Evolutionary conservation across 2,329 filamentous ascomycete genomes (phyloP), one percentile per base, ranked within the genome.

Genomic region (Penicillium sp.): DNA sequence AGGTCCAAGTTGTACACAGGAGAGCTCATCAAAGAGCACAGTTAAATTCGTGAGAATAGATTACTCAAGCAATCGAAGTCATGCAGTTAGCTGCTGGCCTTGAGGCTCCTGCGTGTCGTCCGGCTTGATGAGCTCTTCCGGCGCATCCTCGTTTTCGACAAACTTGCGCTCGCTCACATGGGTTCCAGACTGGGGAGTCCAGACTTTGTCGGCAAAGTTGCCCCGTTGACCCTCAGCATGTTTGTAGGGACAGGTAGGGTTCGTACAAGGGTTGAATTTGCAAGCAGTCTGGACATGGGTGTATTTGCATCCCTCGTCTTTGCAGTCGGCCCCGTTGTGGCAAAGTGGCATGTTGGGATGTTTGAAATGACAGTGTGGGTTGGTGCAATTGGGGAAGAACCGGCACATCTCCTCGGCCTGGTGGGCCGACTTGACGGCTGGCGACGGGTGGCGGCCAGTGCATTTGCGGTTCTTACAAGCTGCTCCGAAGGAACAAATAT

Each of bases 381-480:
- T 95, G 33, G 86, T 83, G 72, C 88, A 95, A 67, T 93, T 86
- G 41, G 89, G 87, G 64, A 79, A 94, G 73, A 88, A 95, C 59
- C 84, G 86, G 77, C 89, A 95, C 56, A 93, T 82, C 62, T 85
- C 80, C 62, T 92, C 84, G 42, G 80, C 76, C 66, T 94, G 84
- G 60, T 90, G 85, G 16, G 82, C 80, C 35, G 77, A 69, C 61
- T 80, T 85, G 52, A 84, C 77, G 4, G 90, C 88, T 1, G 92
- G 92, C 5, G 89, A 95, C 2, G 92, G 92, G 64, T 98, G 92
- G 42, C 87, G 85, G 18, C 77, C 89, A 6, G 84, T 85, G 59
- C 92, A 98, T 69, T 96, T 96, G 56, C 79, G 76, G 72, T 96
- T 98, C 69, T 92, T 94, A 78, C 92, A 98, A 6, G 88, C 88